Conservation (phyloP, 306 rosid species). For the Psophocarpus tetragonolobus region DNA sequence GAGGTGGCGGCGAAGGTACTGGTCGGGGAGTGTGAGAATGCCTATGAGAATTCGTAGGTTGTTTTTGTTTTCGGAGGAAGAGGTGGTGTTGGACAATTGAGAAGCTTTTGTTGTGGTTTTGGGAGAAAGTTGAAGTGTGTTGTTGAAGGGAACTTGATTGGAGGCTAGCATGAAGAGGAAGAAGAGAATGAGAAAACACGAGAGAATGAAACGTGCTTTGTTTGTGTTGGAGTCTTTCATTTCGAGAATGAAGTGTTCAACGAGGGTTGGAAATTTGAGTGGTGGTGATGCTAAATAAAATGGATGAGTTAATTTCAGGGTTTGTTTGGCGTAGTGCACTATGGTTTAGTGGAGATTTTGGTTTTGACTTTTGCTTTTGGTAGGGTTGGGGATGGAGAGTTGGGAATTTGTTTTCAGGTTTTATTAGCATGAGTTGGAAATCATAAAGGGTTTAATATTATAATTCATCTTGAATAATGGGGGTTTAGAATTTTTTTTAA, state of each 20-base stretch:
- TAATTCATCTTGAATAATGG: neutral
- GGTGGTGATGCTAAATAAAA: neutral
- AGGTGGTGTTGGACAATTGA: neutral
- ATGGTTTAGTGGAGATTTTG: neutral
- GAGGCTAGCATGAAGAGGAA: conserved; percentile 58
- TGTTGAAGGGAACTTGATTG: conserved; percentile 44
- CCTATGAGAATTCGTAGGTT: conserved; percentile 67
- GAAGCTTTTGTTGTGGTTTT: neutral
- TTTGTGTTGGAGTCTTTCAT: conserved; percentile 33
- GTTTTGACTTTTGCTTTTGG: neutral
- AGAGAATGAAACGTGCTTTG: conserved; percentile 37
- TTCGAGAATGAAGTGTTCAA: neutral
- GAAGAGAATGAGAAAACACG: conserved; percentile 48
- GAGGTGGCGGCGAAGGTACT: conserved; percentile 67
- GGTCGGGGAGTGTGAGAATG: conserved; percentile 69
- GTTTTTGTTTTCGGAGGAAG: conserved; percentile 11
- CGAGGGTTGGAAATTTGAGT: neutral
- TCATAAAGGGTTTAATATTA: neutral
- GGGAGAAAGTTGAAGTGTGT: conserved; percentile 30
- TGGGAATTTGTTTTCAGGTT: neutral
- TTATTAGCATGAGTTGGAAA: neutral
- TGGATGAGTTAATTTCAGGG: too few species aligned
- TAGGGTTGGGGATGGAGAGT: neutral
- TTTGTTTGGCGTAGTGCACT: neutral
- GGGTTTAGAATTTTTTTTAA: too few species aligned